Conservation (phyloP, 1,284 basidiomycete species). For the Xerocomus amazonicus region DNA sequence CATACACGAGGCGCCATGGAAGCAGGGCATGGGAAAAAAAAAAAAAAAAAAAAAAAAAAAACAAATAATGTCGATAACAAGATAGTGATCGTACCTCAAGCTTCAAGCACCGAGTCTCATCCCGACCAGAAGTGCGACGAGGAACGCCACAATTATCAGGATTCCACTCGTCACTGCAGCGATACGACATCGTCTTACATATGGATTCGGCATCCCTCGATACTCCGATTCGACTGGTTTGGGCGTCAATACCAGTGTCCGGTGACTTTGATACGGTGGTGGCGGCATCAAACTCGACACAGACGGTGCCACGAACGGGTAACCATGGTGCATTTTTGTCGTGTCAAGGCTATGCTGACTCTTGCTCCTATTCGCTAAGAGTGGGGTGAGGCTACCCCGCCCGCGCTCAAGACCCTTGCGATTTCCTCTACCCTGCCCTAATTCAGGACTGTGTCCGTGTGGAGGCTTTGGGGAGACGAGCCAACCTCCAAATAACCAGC, state of each 20-base stretch:
- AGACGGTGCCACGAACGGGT: conserved; percentile 34
- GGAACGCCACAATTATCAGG: conserved; percentile 35
- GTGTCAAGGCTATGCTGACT: conserved; percentile 24
- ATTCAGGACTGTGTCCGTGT: neutral
- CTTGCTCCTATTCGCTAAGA: conserved; percentile 33
- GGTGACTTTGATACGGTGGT: conserved; percentile 19
- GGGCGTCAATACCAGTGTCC: conserved; percentile 11
- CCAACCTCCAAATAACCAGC: conserved; percentile 72
- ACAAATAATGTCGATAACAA: no score
- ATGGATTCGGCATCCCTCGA: conserved; percentile 32
- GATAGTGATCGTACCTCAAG: neutral
- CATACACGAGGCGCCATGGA: neutral
- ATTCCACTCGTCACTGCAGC: conserved; percentile 43
- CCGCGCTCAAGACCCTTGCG: conserved; percentile 21
- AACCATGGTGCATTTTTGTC: conserved; percentile 24
- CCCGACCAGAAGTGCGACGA: conserved; percentile 37
- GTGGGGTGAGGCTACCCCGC: conserved; percentile 29
- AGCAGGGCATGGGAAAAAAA: neutral
- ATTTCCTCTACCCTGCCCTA: conserved; percentile 8
- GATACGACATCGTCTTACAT: conserved; percentile 45
- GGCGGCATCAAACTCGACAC: conserved; percentile 25
- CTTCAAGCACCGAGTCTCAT: conserved; percentile 5
- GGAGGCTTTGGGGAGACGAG: conserved; percentile 36
- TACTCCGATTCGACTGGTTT: conserved; percentile 9
- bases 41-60: no score